A percentile compares a stretch with the other conserved stretches of the same genome.
phyloP scores from a whole-genome alignment of 2,329 filamentous ascomycete genomes.

The Biscogniauxia marginata region DNA sequence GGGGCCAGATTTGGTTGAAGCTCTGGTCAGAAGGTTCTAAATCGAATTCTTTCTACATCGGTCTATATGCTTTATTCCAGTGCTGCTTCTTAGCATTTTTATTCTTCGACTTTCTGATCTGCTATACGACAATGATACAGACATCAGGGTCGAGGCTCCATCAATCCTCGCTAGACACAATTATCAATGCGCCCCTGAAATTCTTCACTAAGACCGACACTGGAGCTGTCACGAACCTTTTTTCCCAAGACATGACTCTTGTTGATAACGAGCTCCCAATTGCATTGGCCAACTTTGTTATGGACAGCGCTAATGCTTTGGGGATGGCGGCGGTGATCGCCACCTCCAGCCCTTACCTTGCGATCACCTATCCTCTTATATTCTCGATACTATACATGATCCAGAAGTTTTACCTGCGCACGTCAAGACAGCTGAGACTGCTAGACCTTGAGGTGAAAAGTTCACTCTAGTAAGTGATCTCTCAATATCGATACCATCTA shows the following conservation, averaged over 20 bases:
- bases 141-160: constrained; percentile 36
- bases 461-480: constrained; percentile 8
- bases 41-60: not conserved
- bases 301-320: constrained; percentile 29
- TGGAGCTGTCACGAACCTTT: constrained; percentile 42
- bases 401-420: constrained; percentile 9
- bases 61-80: not conserved
- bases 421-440: constrained; percentile 9
- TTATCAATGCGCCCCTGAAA: constrained; percentile 38
- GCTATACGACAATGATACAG: constrained; percentile 16
- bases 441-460: constrained; percentile 11
- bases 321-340: constrained; percentile 50
- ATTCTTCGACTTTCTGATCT: not conserved
- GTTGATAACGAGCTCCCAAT: constrained; percentile 40
- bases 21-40: not conserved
- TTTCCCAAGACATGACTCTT: constrained; percentile 45
- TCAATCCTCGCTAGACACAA: constrained; percentile 30
- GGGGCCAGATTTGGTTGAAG: not conserved
- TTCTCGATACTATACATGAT: not conserved
- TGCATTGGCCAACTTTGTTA: constrained; percentile 31
- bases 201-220: constrained; percentile 43
- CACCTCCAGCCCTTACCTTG: constrained; percentile 23
- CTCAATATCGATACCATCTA: not conserved
- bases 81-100: not conserved
- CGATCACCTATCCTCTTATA: constrained; percentile 1